These are phyloP conservation scores for Sphenostylis stenocarpa DNA, from an alignment of 306 rosid genomes.

Conservation along the genomic window DNA sequence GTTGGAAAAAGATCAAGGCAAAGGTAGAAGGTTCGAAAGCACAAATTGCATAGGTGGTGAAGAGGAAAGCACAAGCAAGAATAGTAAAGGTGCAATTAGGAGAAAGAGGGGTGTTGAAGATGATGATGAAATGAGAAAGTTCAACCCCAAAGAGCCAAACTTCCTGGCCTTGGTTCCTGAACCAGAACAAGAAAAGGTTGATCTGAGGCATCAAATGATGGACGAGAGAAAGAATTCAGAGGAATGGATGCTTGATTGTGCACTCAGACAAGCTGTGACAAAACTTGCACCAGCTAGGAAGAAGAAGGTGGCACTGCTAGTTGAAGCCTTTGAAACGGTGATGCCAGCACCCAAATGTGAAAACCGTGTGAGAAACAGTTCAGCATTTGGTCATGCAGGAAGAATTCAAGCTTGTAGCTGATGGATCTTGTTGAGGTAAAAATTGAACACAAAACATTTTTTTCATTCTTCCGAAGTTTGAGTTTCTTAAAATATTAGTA, in stretches of 20 bases:
- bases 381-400: constrained; percentile 47
- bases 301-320: constrained; percentile 91
- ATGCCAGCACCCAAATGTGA: constrained; percentile 65
- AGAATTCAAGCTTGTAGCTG: constrained; percentile 83
- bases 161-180: constrained; percentile 68
- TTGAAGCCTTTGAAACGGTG: constrained; percentile 89
- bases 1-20: constrained; percentile 11
- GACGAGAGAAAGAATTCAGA: constrained; percentile 82
- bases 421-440: constrained; percentile 43
- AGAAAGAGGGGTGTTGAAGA: constrained; percentile 44
- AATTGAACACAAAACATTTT: not conserved
- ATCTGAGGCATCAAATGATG: constrained; percentile 76
- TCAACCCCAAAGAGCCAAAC: constrained; percentile 80
- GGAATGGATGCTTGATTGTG: constrained; percentile 94
- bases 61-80: constrained; percentile 30
- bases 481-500: not conserved
- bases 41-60: constrained; percentile 1
- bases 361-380: constrained; percentile 36
- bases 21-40: not conserved
- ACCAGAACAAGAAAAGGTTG: constrained; percentile 69
- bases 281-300: constrained; percentile 93
- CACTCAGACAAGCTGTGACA: constrained; percentile 66
- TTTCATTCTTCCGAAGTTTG: not conserved
- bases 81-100: constrained; percentile 38
- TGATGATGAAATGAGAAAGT: constrained; percentile 53